Percentiles rank a stretch among this genome's conserved stretches.
These are phyloP conservation scores for Perkinsus olseni DNA, from an alignment of 169 alveolate species.

Conservation along the genomic window DNA sequence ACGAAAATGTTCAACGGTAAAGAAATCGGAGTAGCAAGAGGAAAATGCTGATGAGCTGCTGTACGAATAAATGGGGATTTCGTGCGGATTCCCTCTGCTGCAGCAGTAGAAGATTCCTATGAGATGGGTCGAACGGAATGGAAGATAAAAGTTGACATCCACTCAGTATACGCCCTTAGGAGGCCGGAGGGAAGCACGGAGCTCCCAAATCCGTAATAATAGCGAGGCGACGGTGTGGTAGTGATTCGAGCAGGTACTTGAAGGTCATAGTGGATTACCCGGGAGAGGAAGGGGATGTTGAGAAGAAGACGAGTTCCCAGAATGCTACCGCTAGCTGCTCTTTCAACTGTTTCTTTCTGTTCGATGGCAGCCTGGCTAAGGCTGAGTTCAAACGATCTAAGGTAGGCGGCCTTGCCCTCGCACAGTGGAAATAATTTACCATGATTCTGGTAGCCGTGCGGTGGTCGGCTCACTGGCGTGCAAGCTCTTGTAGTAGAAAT, in stretches of 20 bases:
- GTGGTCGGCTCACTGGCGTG: too few species aligned
- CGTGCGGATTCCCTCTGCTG: background rate
- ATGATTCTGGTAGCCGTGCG: too few species aligned
- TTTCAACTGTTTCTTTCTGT: background rate
- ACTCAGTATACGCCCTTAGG: background rate
- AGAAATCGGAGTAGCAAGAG: too few species aligned
- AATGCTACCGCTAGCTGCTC: background rate
- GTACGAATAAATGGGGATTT: too few species aligned
- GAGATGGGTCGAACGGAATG: background rate
- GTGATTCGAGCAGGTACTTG: background rate
- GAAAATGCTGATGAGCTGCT: too few species aligned
- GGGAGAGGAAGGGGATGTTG: background rate
- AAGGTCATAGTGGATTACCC: background rate
- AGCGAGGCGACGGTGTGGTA: background rate
- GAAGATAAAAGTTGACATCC: background rate
- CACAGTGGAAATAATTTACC: too few species aligned
- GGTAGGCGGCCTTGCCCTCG: background rate
- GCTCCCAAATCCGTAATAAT: background rate
- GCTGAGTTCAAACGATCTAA: background rate
- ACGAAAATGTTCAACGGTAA: too few species aligned
- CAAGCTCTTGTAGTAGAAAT: too few species aligned
- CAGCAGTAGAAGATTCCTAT: too few species aligned
- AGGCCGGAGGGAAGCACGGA: background rate
- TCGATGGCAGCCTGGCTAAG: background rate
- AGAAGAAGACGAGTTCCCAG: background rate